Conservation (phyloP, 768 basidiomycete species). For the Paxillus rubicundulus region DNA sequence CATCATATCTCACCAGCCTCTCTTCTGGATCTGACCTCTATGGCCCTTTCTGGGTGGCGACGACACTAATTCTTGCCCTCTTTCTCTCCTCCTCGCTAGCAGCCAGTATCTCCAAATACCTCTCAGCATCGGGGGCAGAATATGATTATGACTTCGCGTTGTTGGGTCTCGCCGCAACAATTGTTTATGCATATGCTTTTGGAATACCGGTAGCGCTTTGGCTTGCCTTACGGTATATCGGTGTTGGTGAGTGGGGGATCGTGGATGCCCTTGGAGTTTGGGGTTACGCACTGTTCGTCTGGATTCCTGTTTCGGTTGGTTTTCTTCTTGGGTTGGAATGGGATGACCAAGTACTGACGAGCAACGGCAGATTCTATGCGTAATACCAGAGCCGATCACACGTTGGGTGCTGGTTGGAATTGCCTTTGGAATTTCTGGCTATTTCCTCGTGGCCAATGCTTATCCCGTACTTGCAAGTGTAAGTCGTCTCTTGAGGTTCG, state of each 20-base stretch:
- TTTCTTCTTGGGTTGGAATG: background rate
- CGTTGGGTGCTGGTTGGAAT: constrained; percentile 77
- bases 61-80: constrained; percentile 88
- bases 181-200: constrained; percentile 88
- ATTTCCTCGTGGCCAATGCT: constrained; percentile 79
- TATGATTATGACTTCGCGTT: constrained; percentile 86
- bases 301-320: constrained; percentile 84
- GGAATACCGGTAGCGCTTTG: constrained; percentile 81
- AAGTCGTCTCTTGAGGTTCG: constrained; percentile 29
- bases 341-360: background rate
- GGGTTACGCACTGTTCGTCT: constrained; percentile 81
- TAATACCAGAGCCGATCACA: constrained; percentile 78
- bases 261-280: constrained; percentile 79
- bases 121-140: constrained; percentile 54
- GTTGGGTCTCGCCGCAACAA: constrained; percentile 74
- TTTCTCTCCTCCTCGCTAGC: constrained; percentile 93
- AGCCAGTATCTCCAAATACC: constrained; percentile 82
- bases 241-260: constrained; percentile 86
- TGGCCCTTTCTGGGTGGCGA: constrained; percentile 97
- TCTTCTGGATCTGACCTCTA: constrained; percentile 61
- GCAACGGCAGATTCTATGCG: constrained; percentile 69
- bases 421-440: constrained; percentile 80
- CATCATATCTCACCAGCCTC: constrained; percentile 62
- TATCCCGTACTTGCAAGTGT: constrained; percentile 89
- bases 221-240: constrained; percentile 80